These are phyloP conservation scores for Boletus patriciae DNA, from an alignment of 768 basidiomycete species.

Conservation along the genomic window DNA sequence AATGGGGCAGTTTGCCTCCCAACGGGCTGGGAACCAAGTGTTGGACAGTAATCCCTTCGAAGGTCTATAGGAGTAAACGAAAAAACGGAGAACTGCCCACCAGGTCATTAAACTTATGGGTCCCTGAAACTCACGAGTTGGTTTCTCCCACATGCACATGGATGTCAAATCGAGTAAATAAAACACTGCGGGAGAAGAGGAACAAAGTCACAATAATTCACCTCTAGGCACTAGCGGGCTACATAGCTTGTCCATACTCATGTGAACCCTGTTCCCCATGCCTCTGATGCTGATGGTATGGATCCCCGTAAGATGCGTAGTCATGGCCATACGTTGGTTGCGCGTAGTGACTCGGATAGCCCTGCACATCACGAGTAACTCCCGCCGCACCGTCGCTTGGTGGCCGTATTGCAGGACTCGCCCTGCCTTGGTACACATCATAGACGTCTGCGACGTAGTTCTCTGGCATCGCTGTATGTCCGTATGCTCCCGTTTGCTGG, in stretches of 20 bases:
- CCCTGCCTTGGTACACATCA: constrained; percentile 56
- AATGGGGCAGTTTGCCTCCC: not conserved
- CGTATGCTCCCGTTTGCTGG: constrained; percentile 31
- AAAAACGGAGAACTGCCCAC: not conserved
- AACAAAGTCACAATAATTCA: constrained; percentile 17
- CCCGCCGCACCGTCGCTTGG: constrained; percentile 34
- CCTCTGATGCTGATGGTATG: constrained; percentile 30
- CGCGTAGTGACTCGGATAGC: constrained; percentile 34
- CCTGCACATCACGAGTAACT: constrained; percentile 41
- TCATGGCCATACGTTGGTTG: constrained; percentile 29
- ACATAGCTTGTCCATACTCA: constrained; percentile 36
- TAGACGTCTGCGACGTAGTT: constrained; percentile 46
- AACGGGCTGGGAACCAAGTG: not conserved
- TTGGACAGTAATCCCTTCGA: not conserved
- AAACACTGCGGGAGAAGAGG: constrained; percentile 22
- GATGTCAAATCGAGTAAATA: constrained; percentile 27
- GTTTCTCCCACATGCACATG: constrained; percentile 4
- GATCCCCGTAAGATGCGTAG: constrained; percentile 29
- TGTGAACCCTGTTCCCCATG: constrained; percentile 29
- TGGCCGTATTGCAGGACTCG: constrained; percentile 35
- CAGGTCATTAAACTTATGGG: not conserved
- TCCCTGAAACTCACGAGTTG: not conserved
- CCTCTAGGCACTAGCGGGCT: constrained; percentile 17
- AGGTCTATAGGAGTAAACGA: not conserved
- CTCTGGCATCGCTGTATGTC: constrained; percentile 19